A percentile compares a stretch with the other conserved stretches of the same genome.
Conservation (phyloP, 768 basidiomycete genomes). For the Pulveroboletus sp. region DNA sequence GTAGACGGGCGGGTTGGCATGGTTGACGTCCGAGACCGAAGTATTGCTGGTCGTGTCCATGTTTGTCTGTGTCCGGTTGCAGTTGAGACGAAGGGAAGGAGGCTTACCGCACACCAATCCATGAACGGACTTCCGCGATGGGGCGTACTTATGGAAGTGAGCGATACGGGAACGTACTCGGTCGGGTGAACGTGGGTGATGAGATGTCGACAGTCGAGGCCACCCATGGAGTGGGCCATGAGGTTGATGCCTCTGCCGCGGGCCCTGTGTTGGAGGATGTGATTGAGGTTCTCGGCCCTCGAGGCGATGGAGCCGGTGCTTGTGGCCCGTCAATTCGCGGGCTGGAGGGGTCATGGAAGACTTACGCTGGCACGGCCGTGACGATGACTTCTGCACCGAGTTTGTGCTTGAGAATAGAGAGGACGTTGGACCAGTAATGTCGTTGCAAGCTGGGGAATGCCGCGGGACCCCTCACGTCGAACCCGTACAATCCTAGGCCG, state of each 20-base stretch:
- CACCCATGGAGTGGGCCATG: slow-evolving; percentile 97
- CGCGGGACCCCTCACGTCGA: slow-evolving; percentile 82
- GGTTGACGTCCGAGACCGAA: slow-evolving; percentile 81
- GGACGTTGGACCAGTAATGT: slow-evolving; percentile 92
- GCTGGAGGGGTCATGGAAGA: not conserved
- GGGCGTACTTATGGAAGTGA: slow-evolving; percentile 89
- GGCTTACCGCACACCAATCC: slow-evolving; percentile 91
- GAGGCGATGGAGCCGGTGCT: slow-evolving; percentile 89
- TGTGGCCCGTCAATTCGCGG: not conserved
- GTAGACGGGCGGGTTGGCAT: slow-evolving; percentile 17
- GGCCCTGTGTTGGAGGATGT: slow-evolving; percentile 60
- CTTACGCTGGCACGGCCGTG: slow-evolving; percentile 89
- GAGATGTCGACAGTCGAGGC: slow-evolving; percentile 89
- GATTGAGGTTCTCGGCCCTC: slow-evolving; percentile 72
- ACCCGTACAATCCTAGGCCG: slow-evolving; percentile 81
- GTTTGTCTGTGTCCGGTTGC: slow-evolving; percentile 14
- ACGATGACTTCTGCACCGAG: slow-evolving; percentile 95
- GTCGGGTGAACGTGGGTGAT: slow-evolving; percentile 81
- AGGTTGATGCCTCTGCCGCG: slow-evolving; percentile 84
- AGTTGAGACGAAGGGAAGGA: slow-evolving; percentile 1
- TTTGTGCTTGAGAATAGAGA: slow-evolving; percentile 71
- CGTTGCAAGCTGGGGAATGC: slow-evolving; percentile 79
- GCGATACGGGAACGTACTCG: slow-evolving; percentile 79
- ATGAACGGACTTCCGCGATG: slow-evolving; percentile 97
- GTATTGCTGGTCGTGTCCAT: slow-evolving; percentile 54